Evolutionary conservation across 306 rosid species (phyloP).

Genomic region (Senna tora): DNA sequence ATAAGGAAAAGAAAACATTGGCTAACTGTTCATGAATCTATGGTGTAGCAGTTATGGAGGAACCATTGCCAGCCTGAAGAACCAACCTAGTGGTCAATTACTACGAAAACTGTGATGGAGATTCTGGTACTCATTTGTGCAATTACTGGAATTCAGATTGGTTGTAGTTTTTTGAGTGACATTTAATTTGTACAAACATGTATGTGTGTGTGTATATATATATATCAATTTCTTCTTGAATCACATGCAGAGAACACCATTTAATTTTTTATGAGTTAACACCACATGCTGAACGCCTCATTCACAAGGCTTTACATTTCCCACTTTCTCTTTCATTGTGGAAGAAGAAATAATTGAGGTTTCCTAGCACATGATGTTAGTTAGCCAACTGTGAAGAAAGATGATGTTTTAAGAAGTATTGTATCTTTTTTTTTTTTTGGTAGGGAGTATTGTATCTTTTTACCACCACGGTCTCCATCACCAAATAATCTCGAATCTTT

Average conservation of each 20-base stretch:
- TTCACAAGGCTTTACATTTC: not conserved
- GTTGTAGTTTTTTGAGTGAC: not conserved
- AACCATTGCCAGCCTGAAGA: constrained; percentile 58
- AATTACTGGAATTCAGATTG: constrained; percentile 3
- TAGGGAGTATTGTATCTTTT: no score
- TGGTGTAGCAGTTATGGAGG: constrained; percentile 57
- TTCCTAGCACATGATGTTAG: not conserved
- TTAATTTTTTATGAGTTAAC: not conserved
- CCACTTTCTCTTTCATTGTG: not conserved
- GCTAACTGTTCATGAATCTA: not conserved
- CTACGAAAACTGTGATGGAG: not conserved
- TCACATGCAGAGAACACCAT: not conserved
- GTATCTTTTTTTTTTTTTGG: no score
- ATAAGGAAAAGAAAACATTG: not conserved
- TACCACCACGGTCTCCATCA: no score
- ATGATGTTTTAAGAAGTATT: not conserved
- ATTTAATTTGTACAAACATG: not conserved
- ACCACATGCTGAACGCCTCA: not conserved
- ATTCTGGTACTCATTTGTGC: not conserved
- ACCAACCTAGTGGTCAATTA: not conserved
- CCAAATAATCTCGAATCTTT: not conserved
- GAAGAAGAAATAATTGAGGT: constrained; percentile 4
- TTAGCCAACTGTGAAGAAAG: not conserved
- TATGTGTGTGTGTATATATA: not conserved
- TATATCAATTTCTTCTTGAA: not conserved